These are phyloP conservation scores for Conticribra guillardii DNA, from an alignment of 108 stramenopile species.

Conservation along the genomic window DNA sequence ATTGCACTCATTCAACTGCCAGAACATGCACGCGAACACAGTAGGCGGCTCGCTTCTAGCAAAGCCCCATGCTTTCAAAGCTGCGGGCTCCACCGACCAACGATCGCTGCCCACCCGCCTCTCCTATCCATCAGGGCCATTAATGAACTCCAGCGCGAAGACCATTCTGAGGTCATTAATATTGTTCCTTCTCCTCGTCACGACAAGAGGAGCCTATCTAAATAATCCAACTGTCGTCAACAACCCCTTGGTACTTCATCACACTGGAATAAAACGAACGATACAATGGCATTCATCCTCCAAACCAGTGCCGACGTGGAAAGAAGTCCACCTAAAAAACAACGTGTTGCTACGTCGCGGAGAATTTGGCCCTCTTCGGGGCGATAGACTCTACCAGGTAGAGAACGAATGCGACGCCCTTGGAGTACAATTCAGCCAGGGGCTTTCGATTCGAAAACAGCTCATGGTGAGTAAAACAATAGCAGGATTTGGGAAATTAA, in stretches of 20 bases:
- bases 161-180: no score
- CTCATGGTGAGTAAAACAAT: slow-evolving; percentile 28
- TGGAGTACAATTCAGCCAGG: slow-evolving; percentile 30
- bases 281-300: slow-evolving; percentile 24
- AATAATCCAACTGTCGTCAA: no score
- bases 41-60: no score
- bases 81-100: no score
- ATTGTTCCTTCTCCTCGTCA: no score
- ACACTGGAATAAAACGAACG: slow-evolving; percentile 14
- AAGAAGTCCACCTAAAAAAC: slow-evolving; percentile 16
- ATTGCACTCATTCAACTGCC: no score
- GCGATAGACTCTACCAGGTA: slow-evolving; percentile 26
- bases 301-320: slow-evolving; percentile 27
- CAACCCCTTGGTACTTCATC: background rate
- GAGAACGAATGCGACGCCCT: slow-evolving; percentile 35
- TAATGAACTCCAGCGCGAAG: no score
- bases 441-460: slow-evolving; percentile 38
- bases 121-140: no score
- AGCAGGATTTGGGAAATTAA: slow-evolving; percentile 17
- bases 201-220: no score
- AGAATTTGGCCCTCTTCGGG: slow-evolving; percentile 33
- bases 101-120: no score
- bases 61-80: no score
- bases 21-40: no score
- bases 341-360: slow-evolving; percentile 28